Conservation (phyloP, 306 rosid species). For the Echinosophora koreensis region DNA sequence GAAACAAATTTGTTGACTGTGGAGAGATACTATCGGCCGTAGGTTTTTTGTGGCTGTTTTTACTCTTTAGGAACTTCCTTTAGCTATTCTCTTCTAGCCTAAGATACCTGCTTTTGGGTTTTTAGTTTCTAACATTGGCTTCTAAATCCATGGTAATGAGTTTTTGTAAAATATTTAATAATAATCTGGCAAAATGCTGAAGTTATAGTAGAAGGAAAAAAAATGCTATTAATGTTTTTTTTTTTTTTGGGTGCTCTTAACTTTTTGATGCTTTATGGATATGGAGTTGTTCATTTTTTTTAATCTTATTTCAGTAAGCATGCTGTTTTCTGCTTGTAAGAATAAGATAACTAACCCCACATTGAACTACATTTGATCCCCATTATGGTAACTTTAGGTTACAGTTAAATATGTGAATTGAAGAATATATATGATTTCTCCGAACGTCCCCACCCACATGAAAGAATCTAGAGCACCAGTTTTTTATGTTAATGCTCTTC, state of each 20-base stretch:
- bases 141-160: background rate
- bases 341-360: background rate
- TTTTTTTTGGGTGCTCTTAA: background rate
- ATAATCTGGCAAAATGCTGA: slow-evolving; percentile 7
- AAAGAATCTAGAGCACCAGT: background rate
- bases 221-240: background rate
- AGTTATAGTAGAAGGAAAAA: slow-evolving; percentile 7
- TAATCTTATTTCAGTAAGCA: background rate
- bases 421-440: slow-evolving; percentile 2
- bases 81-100: background rate
- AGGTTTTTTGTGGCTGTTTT: slow-evolving; percentile 11
- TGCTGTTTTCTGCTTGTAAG: slow-evolving; percentile 21
- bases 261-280: background rate
- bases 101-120: background rate
- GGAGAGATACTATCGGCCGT: background rate
- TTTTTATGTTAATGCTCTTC: background rate
- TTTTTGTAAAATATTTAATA: slow-evolving; percentile 8
- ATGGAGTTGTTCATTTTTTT: background rate
- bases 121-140: slow-evolving; percentile 9
- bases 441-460: background rate
- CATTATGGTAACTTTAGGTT: background rate
- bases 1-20: background rate
- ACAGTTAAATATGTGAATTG: slow-evolving; percentile 9
- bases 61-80: slow-evolving; percentile 8
- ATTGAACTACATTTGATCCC: background rate